Conservation (phyloP, 225 moss, liverwort and hornwort genomes). For the Marchantia paleacea region DNA sequence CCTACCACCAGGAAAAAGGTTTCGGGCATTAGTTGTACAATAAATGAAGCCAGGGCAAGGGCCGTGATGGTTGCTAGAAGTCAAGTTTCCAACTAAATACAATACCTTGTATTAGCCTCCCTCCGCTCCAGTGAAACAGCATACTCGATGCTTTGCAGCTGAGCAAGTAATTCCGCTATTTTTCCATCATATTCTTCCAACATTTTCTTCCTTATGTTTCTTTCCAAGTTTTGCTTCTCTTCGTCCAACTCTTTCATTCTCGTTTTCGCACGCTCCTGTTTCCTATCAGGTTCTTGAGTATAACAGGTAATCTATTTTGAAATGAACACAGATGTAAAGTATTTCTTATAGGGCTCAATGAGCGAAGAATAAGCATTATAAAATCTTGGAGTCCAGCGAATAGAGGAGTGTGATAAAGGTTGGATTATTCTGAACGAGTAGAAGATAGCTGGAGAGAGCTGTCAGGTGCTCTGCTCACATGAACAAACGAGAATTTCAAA, state of each 20-base stretch:
- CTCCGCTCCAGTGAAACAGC: conserved; percentile 46
- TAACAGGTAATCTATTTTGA: neutral
- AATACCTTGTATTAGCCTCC: conserved; percentile 46
- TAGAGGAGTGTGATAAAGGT: neutral
- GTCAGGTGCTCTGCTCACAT: neutral
- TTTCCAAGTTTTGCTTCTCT: conserved; percentile 42
- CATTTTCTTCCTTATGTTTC: conserved; percentile 37
- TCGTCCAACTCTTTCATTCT: conserved; percentile 34
- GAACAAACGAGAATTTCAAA: neutral
- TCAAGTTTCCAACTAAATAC: neutral
- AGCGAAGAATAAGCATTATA: neutral
- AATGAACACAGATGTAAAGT: neutral
- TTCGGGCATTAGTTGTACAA: neutral
- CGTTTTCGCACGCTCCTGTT: conserved; percentile 30
- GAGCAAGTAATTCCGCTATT: conserved; percentile 49
- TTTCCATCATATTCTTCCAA: conserved; percentile 51
- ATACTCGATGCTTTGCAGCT: conserved; percentile 50
- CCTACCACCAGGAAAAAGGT: conserved; percentile 12
- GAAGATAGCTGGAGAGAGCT: neutral
- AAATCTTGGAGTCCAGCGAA: neutral
- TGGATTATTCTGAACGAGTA: neutral
- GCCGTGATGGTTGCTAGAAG: neutral
- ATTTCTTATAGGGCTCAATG: no score
- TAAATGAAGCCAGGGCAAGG: neutral
- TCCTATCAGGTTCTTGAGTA: neutral